Evolutionary conservation across 2,329 filamentous ascomycete species (phyloP).

Genomic region (Penicillium sp.): DNA sequence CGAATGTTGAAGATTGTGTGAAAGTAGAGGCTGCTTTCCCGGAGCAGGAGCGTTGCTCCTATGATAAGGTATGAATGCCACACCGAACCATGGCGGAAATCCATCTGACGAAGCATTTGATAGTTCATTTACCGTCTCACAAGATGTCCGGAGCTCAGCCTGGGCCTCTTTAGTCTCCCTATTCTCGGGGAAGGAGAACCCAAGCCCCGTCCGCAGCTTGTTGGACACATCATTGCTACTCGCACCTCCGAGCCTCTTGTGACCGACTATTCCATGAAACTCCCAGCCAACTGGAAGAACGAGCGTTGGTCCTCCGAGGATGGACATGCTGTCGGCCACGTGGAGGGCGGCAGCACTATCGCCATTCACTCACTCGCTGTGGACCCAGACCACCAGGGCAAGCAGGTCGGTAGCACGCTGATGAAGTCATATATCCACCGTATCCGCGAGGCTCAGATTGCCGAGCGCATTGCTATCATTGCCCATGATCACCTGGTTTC

Average conservation of each 20-base stretch:
- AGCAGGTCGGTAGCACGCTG: constrained; percentile 69
- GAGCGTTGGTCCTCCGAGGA: constrained; percentile 40
- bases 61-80: constrained; percentile 55
- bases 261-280: constrained; percentile 72
- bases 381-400: constrained; percentile 67
- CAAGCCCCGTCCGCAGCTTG: constrained; percentile 61
- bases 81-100: not conserved
- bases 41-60: constrained; percentile 53
- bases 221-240: constrained; percentile 75
- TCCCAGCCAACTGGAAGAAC: constrained; percentile 64
- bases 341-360: constrained; percentile 68
- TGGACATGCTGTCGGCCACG: constrained; percentile 59
- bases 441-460: constrained; percentile 66
- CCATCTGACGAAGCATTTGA: constrained; percentile 11
- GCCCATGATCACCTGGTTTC: constrained; percentile 68
- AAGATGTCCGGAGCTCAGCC: constrained; percentile 69
- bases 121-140: constrained; percentile 74
- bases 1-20: constrained; percentile 52
- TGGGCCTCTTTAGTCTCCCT: constrained; percentile 70
- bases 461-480: constrained; percentile 70
- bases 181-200: constrained; percentile 51
- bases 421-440: constrained; percentile 74
- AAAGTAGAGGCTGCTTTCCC: constrained; percentile 59
- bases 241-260: constrained; percentile 61
- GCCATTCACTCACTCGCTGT: constrained; percentile 81